phyloP scores from a whole-genome alignment of 805 yeast species.

The Metschnikowia gelsemii region DNA sequence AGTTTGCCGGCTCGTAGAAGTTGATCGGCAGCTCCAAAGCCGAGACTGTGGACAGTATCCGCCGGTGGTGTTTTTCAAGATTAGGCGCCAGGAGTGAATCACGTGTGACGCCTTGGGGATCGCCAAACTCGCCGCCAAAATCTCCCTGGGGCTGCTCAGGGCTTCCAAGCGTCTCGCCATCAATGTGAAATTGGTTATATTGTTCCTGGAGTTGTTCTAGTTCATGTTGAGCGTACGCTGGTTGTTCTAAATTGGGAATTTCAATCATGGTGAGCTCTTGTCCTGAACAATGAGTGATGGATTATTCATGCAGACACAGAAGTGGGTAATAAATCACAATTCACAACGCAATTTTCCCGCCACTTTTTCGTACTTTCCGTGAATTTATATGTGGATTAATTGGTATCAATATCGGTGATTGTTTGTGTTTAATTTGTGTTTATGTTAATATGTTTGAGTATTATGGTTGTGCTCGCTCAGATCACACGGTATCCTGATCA shows the following conservation, averaged over 20 bases:
- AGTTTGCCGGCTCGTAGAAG: slow-evolving; percentile 9
- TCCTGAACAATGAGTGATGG: background rate
- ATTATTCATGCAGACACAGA: background rate
- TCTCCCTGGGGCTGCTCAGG: slow-evolving; percentile 5
- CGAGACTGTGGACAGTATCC: slow-evolving; percentile 3
- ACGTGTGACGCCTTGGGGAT: too few species aligned
- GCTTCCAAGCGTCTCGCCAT: slow-evolving; percentile 1
- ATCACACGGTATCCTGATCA: too few species aligned
- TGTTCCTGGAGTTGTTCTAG: slow-evolving; percentile 20
- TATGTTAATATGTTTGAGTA: background rate
- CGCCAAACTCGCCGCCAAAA: background rate
- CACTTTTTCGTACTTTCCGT: too few species aligned
- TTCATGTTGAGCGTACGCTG: slow-evolving; percentile 19
- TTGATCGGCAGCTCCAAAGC: slow-evolving; percentile 17
- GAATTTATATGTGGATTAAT: too few species aligned
- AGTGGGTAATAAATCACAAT: background rate
- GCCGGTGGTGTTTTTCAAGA: slow-evolving; percentile 7
- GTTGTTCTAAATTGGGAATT: slow-evolving; percentile 43
- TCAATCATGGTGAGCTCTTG: too few species aligned
- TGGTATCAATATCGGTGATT: too few species aligned
- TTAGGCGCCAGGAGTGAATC: background rate
- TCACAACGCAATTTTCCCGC: background rate
- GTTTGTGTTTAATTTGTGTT: background rate
- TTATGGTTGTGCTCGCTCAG: too few species aligned
- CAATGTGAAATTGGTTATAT: slow-evolving; percentile 15